Evolutionary conservation across 2,329 filamentous ascomycete species (phyloP).

Genomic region (Colletotrichum truncatum): DNA sequence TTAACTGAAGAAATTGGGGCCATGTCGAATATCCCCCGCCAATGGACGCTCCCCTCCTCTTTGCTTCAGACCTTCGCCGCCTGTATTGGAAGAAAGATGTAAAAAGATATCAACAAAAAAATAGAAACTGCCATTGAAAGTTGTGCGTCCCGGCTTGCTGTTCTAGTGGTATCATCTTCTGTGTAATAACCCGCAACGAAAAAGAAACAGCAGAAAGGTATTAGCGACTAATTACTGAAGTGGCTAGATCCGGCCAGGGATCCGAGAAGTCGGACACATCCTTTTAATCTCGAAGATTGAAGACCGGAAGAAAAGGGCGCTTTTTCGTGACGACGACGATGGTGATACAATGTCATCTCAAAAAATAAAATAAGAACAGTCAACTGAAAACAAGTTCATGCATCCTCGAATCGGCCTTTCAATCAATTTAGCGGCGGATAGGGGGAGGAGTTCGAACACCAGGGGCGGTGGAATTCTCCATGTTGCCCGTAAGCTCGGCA

Average conservation of each 20-base stretch:
- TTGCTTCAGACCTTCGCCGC: too few species aligned
- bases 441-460: constrained; percentile 28
- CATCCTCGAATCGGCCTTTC: background rate
- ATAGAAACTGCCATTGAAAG: constrained; percentile 12
- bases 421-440: constrained; percentile 22
- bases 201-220: constrained; percentile 23
- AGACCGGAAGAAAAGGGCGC: background rate
- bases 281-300: constrained; percentile 7
- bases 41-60: too few species aligned
- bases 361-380: background rate
- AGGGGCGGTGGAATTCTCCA: constrained; percentile 65
- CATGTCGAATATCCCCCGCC: too few species aligned
- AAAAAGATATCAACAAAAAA: background rate
- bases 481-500: constrained; percentile 89
- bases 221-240: constrained; percentile 14
- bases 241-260: constrained; percentile 15
- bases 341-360: constrained; percentile 1
- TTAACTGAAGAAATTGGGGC: too few species aligned
- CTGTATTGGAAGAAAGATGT: too few species aligned
- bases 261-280: background rate
- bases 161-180: constrained; percentile 35
- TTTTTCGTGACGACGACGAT: background rate
- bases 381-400: background rate
- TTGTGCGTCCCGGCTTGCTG: constrained; percentile 28
- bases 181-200: constrained; percentile 29